Base-by-base conservation (phyloP, 2,329 filamentous ascomycete genomes). In the Cordyceps cateniannulata region DNA sequence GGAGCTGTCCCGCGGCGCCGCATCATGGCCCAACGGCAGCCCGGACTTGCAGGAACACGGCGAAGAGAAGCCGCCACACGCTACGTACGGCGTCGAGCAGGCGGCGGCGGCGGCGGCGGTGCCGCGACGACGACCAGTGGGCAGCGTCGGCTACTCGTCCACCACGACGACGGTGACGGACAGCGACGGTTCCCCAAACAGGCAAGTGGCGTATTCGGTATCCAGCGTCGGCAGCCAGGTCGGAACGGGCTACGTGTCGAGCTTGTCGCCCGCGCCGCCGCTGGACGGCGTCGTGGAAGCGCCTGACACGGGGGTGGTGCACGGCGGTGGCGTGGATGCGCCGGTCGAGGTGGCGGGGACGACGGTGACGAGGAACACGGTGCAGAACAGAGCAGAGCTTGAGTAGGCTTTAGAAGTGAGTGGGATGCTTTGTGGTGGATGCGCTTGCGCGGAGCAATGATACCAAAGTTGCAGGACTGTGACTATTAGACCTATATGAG, bases 271-370 rank as follows among this genome's bases (percentile, higher is more conserved):
- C 6, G 50, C 32, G 18, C 40, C 38, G 38, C 47, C 47, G 35
- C 35, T 60, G 3, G 58, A 22, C 16, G 50, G 58, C 2, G 58
- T 53, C 1, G 49, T 60, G 27, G 58, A 60, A 18, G 58, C 49
- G 9, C 58, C 58, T 14, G 58, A 60, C 20, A 53, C 58, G 27
- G 16, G 5, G 3, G 40, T 60, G 14, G n/a, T 35, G 22, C 32
- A n/a, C n/a, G 6, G 16, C 25, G 58, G 10, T 20, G 6, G 16
- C 25, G 49, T 25, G 5, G 42, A 10, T 20, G 35, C 49, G n/a
- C 58, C 58, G 50, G 58, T 53, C 16, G 58, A 60, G 32, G 58
- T 60, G 40, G n/a, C 42, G 16, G 58, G 58, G 9, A 53, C 58
- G 42, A 22, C 40, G 27, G 27, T 60, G 16, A 60, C 58, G 29